Conservation (phyloP, 2,329 filamentous ascomycete genomes). For the Alternaria sp. region DNA sequence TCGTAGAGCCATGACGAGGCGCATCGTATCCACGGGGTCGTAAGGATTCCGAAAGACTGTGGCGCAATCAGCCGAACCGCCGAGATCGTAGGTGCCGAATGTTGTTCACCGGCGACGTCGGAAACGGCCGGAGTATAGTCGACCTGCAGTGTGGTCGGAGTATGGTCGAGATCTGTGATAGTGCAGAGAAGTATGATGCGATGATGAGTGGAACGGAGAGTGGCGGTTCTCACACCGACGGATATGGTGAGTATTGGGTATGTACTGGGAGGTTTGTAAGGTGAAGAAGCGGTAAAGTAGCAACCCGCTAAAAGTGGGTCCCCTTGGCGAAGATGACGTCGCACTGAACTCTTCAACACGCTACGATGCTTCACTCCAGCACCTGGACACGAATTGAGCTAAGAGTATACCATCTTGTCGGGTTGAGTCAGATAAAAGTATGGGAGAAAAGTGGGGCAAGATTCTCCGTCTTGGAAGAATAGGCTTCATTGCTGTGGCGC, state of each 20-base stretch:
- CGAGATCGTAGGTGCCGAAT: constrained; percentile 20
- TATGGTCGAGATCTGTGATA: constrained; percentile 12
- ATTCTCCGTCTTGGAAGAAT: constrained; percentile 4
- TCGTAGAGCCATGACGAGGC: constrained; percentile 8
- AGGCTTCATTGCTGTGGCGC: constrained; percentile 7
- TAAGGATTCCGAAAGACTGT: constrained; percentile 5
- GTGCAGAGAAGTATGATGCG: constrained; percentile 7
- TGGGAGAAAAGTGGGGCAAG: not conserved
- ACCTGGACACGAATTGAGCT: constrained; percentile 9
- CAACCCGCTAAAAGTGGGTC: constrained; percentile 15
- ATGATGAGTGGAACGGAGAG: constrained; percentile 14
- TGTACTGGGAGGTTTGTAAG: constrained; percentile 15
- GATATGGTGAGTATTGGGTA: constrained; percentile 14
- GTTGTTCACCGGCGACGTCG: constrained; percentile 21
- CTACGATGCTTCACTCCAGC: constrained; percentile 7
- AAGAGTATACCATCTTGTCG: not conserved
- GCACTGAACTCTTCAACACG: constrained; percentile 13
- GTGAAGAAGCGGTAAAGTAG: constrained; percentile 41
- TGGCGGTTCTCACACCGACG: constrained; percentile 45
- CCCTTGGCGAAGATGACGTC: constrained; percentile 31
- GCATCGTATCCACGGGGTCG: constrained; percentile 1
- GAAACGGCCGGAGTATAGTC: constrained; percentile 17
- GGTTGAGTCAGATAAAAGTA: not conserved
- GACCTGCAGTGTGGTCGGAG: constrained; percentile 14
- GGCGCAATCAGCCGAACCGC: constrained; percentile 13